Conservation (phyloP, 2,329 filamentous ascomycete species). For the Aureobasidium sp. region DNA sequence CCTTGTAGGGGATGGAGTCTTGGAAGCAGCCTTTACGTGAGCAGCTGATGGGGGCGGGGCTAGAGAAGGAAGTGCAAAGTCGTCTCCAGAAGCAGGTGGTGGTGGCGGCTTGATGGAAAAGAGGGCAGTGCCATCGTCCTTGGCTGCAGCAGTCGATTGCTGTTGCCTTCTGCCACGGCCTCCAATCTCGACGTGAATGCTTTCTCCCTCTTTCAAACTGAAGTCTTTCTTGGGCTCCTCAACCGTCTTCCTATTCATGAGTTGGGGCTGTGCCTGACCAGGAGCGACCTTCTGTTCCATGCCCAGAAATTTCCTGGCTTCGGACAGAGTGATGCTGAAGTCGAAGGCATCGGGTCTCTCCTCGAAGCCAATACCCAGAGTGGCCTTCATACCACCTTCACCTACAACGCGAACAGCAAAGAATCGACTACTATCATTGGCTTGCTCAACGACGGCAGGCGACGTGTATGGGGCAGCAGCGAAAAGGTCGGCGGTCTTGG, state of each 20-base stretch:
- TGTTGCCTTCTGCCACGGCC: constrained; percentile 45
- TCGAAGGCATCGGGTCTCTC: constrained; percentile 82
- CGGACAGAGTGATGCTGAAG: constrained; percentile 72
- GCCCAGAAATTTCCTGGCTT: constrained; percentile 64
- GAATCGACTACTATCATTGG: constrained; percentile 73
- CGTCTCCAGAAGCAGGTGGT: constrained; percentile 44
- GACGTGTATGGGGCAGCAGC: constrained; percentile 73
- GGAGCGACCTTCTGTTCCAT: constrained; percentile 41
- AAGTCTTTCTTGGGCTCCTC: constrained; percentile 62
- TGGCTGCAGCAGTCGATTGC: background rate
- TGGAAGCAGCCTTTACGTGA: constrained; percentile 52
- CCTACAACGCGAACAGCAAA: constrained; percentile 78
- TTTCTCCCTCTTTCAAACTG: constrained; percentile 83
- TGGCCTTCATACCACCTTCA: constrained; percentile 65
- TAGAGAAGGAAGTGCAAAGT: constrained; percentile 39
- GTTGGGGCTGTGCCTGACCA: constrained; percentile 18
- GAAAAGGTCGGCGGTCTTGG: constrained; percentile 65
- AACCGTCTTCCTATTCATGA: constrained; percentile 29
- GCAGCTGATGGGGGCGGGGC: constrained; percentile 61
- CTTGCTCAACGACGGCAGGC: constrained; percentile 62
- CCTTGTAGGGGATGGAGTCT: constrained; percentile 32
- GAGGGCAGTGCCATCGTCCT: constrained; percentile 39
- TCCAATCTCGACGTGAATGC: constrained; percentile 72
- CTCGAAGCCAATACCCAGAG: constrained; percentile 80
- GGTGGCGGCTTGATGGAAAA: constrained; percentile 74